Percentiles rank a stretch among this genome's conserved stretches.
phyloP scores from a whole-genome alignment of 345 rosid species.

The thale cress (Arabidopsis thaliana) region TAIR10.1 NC_003070.9:26313001-26313500 shows the following conservation, averaged over 20 bases:
- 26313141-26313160: background rate
- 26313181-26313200: background rate
- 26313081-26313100: background rate
- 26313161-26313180: background rate
- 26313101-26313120: background rate
- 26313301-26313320: background rate
- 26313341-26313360: conserved; percentile 24
- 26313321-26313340: conserved; percentile 1
- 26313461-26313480: conserved; percentile 31
- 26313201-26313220: background rate
- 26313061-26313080: background rate
- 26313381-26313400: conserved; percentile 18
- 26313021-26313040: conserved; percentile 24
- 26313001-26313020: conserved; percentile 28
- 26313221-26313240: conserved; percentile 6
- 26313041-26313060: background rate
- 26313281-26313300: background rate
- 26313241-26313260: conserved; percentile 30
- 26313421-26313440: conserved; percentile 28
- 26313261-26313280: conserved; percentile 19
- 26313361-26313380: background rate
- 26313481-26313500: background rate
- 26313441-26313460: conserved; percentile 39
- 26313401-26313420: conserved; percentile 30
- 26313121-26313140: background rate